A percentile compares a stretch with the other conserved stretches of the same genome.
phyloP scores from a whole-genome alignment of 768 basidiomycete species.

The Omphalotus guepiniiformis region DNA sequence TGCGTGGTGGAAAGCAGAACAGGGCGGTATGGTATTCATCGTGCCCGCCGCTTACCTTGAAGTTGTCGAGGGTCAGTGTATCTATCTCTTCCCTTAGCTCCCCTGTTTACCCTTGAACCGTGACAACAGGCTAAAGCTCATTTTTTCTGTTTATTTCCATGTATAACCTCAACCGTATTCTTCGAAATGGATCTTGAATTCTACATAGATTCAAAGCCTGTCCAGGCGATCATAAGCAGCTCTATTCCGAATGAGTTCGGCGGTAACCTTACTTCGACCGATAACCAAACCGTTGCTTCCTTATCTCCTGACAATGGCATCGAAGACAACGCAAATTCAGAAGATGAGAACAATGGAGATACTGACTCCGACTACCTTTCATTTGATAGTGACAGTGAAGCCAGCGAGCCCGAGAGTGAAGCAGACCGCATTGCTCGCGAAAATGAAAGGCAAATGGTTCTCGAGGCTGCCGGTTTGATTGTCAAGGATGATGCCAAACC shows the following conservation, averaged over 20 bases:
- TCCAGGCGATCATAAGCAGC: not conserved
- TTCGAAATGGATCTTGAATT: not conserved
- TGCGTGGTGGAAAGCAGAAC: slow-evolving; percentile 97
- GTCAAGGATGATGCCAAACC: slow-evolving; percentile 58
- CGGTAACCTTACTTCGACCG: not conserved
- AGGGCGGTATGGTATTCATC: slow-evolving; percentile 78
- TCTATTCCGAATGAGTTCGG: not conserved
- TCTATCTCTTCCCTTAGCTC: slow-evolving; percentile 48
- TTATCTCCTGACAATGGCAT: no score
- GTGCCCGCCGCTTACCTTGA: slow-evolving; percentile 93
- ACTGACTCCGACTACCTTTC: slow-evolving; percentile 35
- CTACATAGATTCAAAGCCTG: not conserved
- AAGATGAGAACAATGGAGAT: slow-evolving; percentile 21
- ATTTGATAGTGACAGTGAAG: slow-evolving; percentile 36
- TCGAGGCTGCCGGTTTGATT: slow-evolving; percentile 87
- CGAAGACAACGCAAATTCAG: slow-evolving; percentile 26
- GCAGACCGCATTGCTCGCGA: slow-evolving; percentile 60
- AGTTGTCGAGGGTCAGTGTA: slow-evolving; percentile 83
- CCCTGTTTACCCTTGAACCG: slow-evolving; percentile 48
- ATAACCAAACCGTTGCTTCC: not conserved
- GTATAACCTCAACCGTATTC: slow-evolving; percentile 18
- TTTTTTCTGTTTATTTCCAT: slow-evolving; percentile 20
- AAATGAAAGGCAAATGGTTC: slow-evolving; percentile 71
- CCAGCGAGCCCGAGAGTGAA: slow-evolving; percentile 36
- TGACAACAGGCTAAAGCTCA: slow-evolving; percentile 18